A percentile compares a stretch with the other conserved stretches of the same genome.
Evolutionary conservation across 2,329 filamentous ascomycete species (phyloP).

Genomic region (Chrysoporthe deuterocubensis): DNA sequence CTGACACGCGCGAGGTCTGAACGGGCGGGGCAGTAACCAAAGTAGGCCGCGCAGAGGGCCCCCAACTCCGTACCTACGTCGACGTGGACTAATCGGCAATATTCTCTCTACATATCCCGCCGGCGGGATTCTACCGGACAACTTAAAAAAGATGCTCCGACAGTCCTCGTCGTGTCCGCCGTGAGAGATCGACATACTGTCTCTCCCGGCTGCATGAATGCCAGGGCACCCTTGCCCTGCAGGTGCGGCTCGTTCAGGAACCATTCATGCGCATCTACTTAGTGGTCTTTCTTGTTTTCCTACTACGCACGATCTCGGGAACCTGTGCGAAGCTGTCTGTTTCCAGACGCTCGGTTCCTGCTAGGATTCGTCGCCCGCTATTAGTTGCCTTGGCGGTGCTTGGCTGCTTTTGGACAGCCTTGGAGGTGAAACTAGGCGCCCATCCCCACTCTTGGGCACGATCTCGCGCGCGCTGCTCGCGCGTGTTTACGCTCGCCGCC

Average conservation of each 20-base stretch:
- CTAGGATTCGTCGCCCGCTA: not conserved
- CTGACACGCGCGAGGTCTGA: slow-evolving; percentile 25
- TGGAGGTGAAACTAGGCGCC: not conserved
- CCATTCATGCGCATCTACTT: slow-evolving; percentile 16
- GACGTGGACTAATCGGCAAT: not conserved
- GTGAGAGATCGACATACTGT: slow-evolving; percentile 19
- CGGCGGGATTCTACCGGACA: not conserved
- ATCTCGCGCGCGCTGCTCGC: not conserved
- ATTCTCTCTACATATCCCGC: slow-evolving; percentile 12
- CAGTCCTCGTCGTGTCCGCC: slow-evolving; percentile 2
- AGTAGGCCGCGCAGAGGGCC: slow-evolving; percentile 2
- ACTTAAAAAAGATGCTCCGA: not conserved
- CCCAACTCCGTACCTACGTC: not conserved
- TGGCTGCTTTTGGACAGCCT: not conserved
- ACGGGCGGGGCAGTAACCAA: slow-evolving; percentile 13
- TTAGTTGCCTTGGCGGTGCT: not conserved
- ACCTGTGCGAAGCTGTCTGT: not conserved
- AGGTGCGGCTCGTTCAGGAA: slow-evolving; percentile 20
- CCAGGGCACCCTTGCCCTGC: slow-evolving; percentile 15
- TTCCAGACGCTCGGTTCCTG: not conserved
- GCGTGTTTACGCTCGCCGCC: not conserved
- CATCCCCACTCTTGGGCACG: not conserved
- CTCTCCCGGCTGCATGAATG: not conserved
- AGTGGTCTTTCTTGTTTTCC: not conserved
- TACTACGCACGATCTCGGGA: slow-evolving; percentile 15